These are phyloP conservation scores for Rhizoclosmatium globosum DNA, from an alignment of 192 early-diverging fungal genomes.

Conservation along the genomic window DNA sequence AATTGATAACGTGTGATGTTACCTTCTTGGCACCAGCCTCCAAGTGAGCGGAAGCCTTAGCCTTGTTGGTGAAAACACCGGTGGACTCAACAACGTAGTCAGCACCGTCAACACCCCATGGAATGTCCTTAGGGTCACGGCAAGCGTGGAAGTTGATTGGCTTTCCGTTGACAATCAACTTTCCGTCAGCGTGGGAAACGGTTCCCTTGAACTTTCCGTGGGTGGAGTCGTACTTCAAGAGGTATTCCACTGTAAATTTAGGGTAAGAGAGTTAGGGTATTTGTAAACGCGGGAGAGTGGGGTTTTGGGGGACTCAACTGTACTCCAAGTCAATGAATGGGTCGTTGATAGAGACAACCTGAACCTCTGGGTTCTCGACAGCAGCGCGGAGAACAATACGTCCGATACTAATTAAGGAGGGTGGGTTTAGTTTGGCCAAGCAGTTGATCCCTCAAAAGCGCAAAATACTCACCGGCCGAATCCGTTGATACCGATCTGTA, in stretches of 20 bases:
- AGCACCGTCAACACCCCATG: conserved; percentile 84
- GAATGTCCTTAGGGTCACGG: conserved; percentile 87
- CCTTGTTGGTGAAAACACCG: conserved; percentile 95
- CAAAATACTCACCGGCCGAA: conserved; percentile 73
- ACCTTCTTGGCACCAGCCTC: conserved; percentile 94
- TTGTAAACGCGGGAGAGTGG: neutral
- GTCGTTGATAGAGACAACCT: conserved; percentile 95
- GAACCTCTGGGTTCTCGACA: conserved; percentile 65
- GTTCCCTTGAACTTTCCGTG: conserved; percentile 94
- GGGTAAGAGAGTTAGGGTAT: conserved; percentile 3
- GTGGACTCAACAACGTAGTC: conserved; percentile 98
- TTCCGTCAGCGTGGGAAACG: conserved; percentile 81
- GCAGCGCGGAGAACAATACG: conserved; percentile 94
- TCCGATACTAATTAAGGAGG: conserved; percentile 76
- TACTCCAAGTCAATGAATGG: conserved; percentile 96
- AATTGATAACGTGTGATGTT: neutral
- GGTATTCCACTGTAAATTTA: conserved; percentile 68
- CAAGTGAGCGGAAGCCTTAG: conserved; percentile 86
- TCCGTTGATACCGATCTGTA: conserved; percentile 65
- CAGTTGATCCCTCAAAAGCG: neutral
- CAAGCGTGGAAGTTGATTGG: conserved; percentile 76
- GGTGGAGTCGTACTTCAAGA: conserved; percentile 98
- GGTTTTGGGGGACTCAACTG: conserved; percentile 67
- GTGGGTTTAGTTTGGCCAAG: neutral
- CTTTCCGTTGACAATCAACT: conserved; percentile 89